Evolutionary conservation across 257 asterid genomes (phyloP).

Genomic region (Hygrophila difformis): DNA sequence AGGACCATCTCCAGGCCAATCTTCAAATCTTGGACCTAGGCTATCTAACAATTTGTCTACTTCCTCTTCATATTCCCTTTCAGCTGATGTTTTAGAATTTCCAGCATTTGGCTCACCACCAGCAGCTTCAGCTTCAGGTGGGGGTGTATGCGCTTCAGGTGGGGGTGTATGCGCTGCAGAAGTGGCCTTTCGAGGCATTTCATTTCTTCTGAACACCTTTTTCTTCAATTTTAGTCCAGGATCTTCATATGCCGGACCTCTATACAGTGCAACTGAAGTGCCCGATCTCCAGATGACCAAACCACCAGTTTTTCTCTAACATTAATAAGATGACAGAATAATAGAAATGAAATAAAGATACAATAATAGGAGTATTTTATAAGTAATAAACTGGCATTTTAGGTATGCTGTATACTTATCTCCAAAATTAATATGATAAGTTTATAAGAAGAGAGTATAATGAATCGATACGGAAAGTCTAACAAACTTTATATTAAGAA

Average conservation of each 20-base stretch:
- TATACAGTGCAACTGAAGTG: slow-evolving; percentile 72
- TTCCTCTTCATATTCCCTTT: slow-evolving; percentile 72
- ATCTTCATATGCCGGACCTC: slow-evolving; percentile 66
- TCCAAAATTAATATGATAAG: no score
- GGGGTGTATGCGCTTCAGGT: slow-evolving; percentile 16
- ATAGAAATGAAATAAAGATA: no score
- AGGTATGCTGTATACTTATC: no score
- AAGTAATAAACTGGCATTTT: no score
- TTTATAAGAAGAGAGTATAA: background rate
- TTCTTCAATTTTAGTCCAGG: slow-evolving; percentile 34
- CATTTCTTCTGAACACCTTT: slow-evolving; percentile 27
- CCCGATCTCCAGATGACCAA: slow-evolving; percentile 97
- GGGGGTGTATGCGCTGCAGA: slow-evolving; percentile 14
- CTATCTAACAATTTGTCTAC: slow-evolving; percentile 55
- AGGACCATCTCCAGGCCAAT: slow-evolving; percentile 93
- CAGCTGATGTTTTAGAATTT: slow-evolving; percentile 31
- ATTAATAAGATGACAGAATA: no score
- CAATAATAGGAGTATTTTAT: no score
- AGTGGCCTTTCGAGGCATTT: slow-evolving; percentile 24
- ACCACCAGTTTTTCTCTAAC: slow-evolving; percentile 96
- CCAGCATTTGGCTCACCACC: slow-evolving; percentile 17
- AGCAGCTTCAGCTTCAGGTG: slow-evolving; percentile 23
- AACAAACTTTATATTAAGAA: no score
- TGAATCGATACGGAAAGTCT: background rate
- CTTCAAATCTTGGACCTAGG: slow-evolving; percentile 81